These are phyloP conservation scores for Rhododendron williamsianum DNA, from an alignment of 148 eudicot species.

Conservation along the genomic window DNA sequence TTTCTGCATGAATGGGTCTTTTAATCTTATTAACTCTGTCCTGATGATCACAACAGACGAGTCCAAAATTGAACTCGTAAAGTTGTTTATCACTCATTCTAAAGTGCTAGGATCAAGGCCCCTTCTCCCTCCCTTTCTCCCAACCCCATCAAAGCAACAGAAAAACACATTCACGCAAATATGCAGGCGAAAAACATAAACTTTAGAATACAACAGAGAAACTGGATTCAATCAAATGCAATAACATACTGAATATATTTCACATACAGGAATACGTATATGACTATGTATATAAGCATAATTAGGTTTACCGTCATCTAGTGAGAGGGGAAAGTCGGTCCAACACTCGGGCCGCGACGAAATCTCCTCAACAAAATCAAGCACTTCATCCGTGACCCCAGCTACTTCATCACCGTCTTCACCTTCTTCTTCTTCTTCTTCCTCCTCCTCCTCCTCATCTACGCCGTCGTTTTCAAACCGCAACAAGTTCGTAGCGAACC, in stretches of 20 bases:
- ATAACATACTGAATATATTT: not conserved
- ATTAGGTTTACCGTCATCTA: not conserved
- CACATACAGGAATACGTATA: not conserved
- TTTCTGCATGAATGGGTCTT: not conserved
- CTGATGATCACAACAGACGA: not conserved
- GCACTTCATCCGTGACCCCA: slow-evolving; percentile 16
- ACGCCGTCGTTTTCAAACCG: slow-evolving; percentile 16
- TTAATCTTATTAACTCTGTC: not conserved
- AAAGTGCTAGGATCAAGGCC: not conserved
- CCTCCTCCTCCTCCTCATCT: slow-evolving; percentile 2
- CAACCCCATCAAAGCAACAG: not conserved
- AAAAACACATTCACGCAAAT: not conserved
- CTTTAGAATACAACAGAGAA: not conserved
- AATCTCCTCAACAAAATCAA: slow-evolving; percentile 11
- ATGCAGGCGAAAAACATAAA: not conserved
- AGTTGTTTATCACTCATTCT: not conserved
- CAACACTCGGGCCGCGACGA: slow-evolving; percentile 11
- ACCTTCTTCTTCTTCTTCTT: not conserved
- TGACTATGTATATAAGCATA: not conserved
- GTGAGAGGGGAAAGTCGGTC: slow-evolving; percentile 13
- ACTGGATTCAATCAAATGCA: not conserved
- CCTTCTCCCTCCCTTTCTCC: not conserved
- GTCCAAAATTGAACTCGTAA: not conserved
- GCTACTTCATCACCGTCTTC: slow-evolving; percentile 5
- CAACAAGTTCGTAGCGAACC: slow-evolving; percentile 47